Evolutionary conservation across 306 rosid species (phyloP).

Genomic region (Prunus davidiana): DNA sequence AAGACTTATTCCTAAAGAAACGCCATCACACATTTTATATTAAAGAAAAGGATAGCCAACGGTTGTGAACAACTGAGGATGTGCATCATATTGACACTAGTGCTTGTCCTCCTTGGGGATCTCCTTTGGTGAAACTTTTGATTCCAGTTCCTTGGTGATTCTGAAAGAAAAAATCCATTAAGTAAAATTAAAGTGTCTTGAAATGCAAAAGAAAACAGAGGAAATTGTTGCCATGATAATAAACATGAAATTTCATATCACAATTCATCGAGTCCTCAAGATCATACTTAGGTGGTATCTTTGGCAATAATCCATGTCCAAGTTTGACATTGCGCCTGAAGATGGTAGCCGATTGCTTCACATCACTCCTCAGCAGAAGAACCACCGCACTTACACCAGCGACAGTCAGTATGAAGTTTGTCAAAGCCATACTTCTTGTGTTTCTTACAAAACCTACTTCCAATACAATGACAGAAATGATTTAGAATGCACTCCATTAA

Average conservation of each 20-base stretch:
- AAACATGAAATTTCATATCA: background rate
- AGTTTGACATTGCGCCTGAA: constrained; percentile 42
- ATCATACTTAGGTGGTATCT: background rate
- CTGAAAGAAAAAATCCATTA: constrained; percentile 20
- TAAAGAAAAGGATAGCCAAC: background rate
- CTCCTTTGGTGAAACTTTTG: constrained; percentile 33
- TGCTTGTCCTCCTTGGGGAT: constrained; percentile 44
- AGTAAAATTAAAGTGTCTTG: background rate
- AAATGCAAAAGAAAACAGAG: background rate
- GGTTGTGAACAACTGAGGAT: background rate
- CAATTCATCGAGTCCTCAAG: background rate
- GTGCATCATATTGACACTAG: constrained; percentile 7
- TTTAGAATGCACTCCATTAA: background rate
- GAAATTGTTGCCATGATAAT: background rate
- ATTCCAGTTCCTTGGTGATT: constrained; percentile 34
- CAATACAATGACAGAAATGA: background rate
- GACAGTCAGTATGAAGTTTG: constrained; percentile 48
- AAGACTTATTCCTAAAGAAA: background rate
- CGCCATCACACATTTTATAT: background rate
- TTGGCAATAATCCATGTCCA: background rate
- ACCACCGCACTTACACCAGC: constrained; percentile 53
- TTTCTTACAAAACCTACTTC: background rate
- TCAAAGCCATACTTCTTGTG: constrained; percentile 38
- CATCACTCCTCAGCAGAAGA: constrained; percentile 45
- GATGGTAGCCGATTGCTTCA: constrained; percentile 39